Base-by-base conservation (phyloP, 208 protist species). In the Crithidia brevicula region DNA sequence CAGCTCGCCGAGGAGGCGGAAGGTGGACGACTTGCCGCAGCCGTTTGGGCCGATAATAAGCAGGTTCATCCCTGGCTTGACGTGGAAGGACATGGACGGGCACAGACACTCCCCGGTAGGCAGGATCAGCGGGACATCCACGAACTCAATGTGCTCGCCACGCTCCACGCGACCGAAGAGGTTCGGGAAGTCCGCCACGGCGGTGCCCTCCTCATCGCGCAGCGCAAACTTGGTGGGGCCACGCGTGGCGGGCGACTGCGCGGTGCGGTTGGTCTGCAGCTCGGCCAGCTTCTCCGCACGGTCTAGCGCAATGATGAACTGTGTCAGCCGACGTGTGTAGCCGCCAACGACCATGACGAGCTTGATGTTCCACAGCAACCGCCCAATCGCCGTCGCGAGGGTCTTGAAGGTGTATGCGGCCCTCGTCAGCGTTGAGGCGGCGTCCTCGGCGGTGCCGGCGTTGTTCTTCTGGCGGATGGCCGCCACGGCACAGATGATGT, bases 21-120 rank as follows among this genome's bases (percentile, higher is more conserved):
- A 73, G 30, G 93, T 91, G 23, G 91, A 97, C 16, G 81, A 88
- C 77, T 98, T 98, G 33, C 95, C 95, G 68, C 80, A 91, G 23
- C 95, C 95, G 67, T 96, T 98, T 11, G 88, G 92, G 6, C 95
- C 95, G 51, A 93, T 92, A 28, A 98, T 89, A 43, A 98, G 86
- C 27, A 97, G 47, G 72, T 95, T 94, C 73, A 92, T 94, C 4
- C 95, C 89, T 0, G 81, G 81, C 51, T 81, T 79, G 3, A 96
- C 87, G 61, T 81, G 74, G 65, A 97, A 96, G 16, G 82, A 88
- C 23, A 97, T 63, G 28, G 64, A 60, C 20, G 53, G 51, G 49
- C 88, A 93, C 13, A 97, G 64, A 16, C 82, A 65, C 51, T 90
- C 71, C 30, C 76, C 76, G 11, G 67, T 81, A 13, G 92, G 92